phyloP scores from a whole-genome alignment of 148 eudicot genomes.

The Tetragonia tetragonoides region DNA sequence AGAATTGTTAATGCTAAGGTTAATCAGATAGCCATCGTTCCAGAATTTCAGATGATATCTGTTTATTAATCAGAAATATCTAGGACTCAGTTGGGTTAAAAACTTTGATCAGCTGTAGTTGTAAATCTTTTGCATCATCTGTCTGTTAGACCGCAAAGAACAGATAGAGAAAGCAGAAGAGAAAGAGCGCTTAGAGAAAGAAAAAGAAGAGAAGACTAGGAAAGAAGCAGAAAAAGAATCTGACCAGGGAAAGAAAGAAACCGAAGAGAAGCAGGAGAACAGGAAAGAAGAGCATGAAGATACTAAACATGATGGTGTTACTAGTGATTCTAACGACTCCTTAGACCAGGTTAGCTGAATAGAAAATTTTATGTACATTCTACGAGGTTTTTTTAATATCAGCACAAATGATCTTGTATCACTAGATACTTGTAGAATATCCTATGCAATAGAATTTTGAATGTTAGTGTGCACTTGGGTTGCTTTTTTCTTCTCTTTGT shows the following conservation, averaged over 20 bases:
- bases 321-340: slow-evolving; percentile 42
- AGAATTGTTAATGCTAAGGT: neutral
- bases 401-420: neutral
- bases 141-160: slow-evolving; percentile 62
- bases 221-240: slow-evolving; percentile 50
- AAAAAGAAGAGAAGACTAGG: slow-evolving; percentile 70
- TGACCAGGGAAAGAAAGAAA: slow-evolving; percentile 31
- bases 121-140: slow-evolving; percentile 11
- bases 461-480: neutral
- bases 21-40: neutral
- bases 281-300: slow-evolving; percentile 33
- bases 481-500: neutral
- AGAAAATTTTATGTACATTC: neutral
- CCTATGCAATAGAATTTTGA: neutral
- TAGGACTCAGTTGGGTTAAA: neutral
- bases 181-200: slow-evolving; percentile 72
- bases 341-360: slow-evolving; percentile 39
- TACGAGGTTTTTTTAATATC: neutral
- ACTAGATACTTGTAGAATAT: neutral
- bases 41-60: neutral
- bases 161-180: slow-evolving; percentile 92
- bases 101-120: neutral
- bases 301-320: slow-evolving; percentile 36
- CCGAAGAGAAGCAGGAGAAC: slow-evolving; percentile 34
- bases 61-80: neutral